Percentiles rank a stretch among this genome's conserved stretches.
phyloP scores from a whole-genome alignment of 306 rosid species.

The Sindora glabra region DNA sequence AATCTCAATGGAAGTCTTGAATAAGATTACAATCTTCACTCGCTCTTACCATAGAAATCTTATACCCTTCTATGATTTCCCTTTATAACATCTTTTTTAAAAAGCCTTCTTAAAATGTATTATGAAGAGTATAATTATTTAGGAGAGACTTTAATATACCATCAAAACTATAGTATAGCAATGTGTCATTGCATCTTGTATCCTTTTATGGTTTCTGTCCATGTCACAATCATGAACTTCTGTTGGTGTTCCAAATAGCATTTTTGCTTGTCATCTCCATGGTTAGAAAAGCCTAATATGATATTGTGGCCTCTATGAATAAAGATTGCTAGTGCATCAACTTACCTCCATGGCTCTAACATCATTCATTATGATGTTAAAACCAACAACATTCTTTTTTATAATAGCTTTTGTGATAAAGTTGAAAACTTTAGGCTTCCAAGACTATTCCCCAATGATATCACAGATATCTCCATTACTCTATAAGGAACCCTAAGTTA shows the following conservation, averaged over 20 bases:
- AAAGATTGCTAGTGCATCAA: constrained; percentile 51
- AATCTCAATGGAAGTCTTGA: no score
- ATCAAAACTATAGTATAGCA: no score
- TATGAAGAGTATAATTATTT: no score
- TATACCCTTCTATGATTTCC: no score
- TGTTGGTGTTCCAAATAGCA: constrained; percentile 55
- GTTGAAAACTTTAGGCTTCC: constrained; percentile 39
- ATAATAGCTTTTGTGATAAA: constrained; percentile 10
- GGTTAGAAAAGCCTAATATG: constrained; percentile 23
- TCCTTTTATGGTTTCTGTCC: constrained; percentile 42
- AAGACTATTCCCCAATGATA: constrained; percentile 16
- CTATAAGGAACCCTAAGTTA: constrained; percentile 37
- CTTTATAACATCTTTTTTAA: no score
- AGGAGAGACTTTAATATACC: no score
- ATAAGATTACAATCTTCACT: no score
- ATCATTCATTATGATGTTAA: constrained; percentile 72
- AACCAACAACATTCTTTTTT: constrained; percentile 35
- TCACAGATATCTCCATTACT: constrained; percentile 28
- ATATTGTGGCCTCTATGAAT: constrained; percentile 30
- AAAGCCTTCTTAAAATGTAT: no score
- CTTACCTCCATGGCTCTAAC: constrained; percentile 70
- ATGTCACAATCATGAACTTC: constrained; percentile 29
- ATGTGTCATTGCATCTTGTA: no score
- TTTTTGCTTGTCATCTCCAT: constrained; percentile 71
- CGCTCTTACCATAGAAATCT: no score